Evolutionary conservation across 176 grass and related monocot genomes (phyloP), one percentile per base, ranked within the genome.

Genomic region (Carex parvula): DNA sequence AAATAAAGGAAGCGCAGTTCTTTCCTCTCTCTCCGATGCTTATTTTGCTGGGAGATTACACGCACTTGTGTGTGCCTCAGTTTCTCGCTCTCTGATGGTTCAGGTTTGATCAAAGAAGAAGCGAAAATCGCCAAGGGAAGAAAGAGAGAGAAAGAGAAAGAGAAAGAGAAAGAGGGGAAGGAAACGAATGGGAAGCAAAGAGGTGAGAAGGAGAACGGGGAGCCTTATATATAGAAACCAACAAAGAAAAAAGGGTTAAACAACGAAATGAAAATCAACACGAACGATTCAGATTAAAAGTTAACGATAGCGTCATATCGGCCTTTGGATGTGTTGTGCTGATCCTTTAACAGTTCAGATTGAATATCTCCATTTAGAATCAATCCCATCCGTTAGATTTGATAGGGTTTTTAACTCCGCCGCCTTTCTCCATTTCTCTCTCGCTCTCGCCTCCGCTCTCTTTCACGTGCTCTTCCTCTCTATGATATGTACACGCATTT

Each of bases 151-250:
- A 29, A 3, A 16, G 22, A 76, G 24, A 26, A 26, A 26, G 24
- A 26, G 37, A 26, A 26, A 56, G 73, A 64, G 35, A 63, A 18
- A 67, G 59, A 20, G 9, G 14, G 21, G 17, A 44, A 26, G 56
- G 63, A 30, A 54, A 59, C 41, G 80, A 65, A 83, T 42, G 16
- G 7, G 81, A 13, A 44, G 41, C 60, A 53, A 66, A 82, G 62
- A 63, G 44, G 59, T 3, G 20, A 60, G 33, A 29, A 83, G 42
- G 17, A 13, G 62, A 54, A 69, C 2, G 41, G 5, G 44, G 81
- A 54, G 58, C 2, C 18, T 24, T 69, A 83, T 81, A 64, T 83
- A 83, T 83, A 83, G 60, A 69, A 66, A 54, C 9, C 41, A 66
- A 12, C n/a, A 82, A 64, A 39, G 60, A 53, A 63, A 10, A 42